Evolutionary conservation across 306 rosid genomes (phyloP).

Genomic region (Trifolium repens): DNA sequence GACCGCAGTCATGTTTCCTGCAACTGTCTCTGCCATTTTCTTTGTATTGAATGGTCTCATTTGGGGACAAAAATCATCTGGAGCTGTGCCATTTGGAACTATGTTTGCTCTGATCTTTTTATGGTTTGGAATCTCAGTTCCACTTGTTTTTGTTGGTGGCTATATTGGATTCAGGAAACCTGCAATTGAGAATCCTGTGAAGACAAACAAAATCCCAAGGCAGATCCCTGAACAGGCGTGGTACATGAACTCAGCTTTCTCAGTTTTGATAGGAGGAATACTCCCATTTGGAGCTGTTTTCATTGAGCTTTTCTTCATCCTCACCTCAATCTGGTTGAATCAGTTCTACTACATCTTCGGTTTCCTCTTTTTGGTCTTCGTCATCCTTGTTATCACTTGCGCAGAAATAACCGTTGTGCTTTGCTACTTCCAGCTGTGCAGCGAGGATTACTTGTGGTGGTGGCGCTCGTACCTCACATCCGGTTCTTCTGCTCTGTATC

Average conservation of each 20-base stretch:
- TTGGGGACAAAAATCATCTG: conserved; percentile 98
- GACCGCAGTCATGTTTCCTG: conserved; percentile 88
- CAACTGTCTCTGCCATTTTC: conserved; percentile 68
- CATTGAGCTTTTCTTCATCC: conserved; percentile 96
- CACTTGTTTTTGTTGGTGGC: conserved; percentile 91
- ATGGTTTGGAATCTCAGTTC: conserved; percentile 99
- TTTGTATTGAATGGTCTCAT: conserved; percentile 79
- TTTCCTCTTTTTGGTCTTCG: conserved; percentile 90
- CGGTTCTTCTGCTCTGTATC: conserved; percentile 91
- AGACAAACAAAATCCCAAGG: conserved; percentile 97
- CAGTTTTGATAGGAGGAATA: conserved; percentile 90
- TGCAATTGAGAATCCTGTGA: conserved; percentile 92
- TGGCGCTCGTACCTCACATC: conserved; percentile 97
- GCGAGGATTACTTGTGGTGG: conserved; percentile 99
- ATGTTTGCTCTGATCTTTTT: conserved; percentile 95
- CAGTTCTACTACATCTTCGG: conserved; percentile 98
- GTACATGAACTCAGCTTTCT: conserved; percentile 95
- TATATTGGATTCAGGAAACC: conserved; percentile 95
- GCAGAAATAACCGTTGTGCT: conserved; percentile 93
- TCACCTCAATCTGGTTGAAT: conserved; percentile 97
- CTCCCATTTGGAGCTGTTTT: conserved; percentile 97
- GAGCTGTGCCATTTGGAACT: conserved; percentile 98
- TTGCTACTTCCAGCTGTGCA: conserved; percentile 98
- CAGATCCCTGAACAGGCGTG: conserved; percentile 98
- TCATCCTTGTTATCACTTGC: conserved; percentile 84